These are phyloP conservation scores for Panus rudis DNA, from an alignment of 768 basidiomycete genomes.

Conservation along the genomic window DNA sequence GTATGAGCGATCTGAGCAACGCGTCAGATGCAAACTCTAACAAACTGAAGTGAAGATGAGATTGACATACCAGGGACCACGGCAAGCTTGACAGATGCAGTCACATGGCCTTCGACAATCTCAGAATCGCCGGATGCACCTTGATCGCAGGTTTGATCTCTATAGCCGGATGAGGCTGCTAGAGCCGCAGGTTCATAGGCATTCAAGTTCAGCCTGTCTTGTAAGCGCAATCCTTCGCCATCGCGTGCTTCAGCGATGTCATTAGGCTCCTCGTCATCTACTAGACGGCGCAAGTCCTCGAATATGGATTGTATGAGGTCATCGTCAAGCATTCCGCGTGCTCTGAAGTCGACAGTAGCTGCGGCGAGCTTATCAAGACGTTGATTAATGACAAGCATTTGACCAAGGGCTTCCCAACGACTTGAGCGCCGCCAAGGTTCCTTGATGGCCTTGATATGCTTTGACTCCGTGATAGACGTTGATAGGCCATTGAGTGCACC, in stretches of 20 bases:
- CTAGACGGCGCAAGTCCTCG: constrained; percentile 11
- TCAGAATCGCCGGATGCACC: too few relatives aligned
- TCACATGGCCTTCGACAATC: too few relatives aligned
- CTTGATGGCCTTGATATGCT: constrained; percentile 17
- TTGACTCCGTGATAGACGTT: constrained; percentile 17
- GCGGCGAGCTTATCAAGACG: constrained; percentile 18
- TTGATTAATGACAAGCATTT: constrained; percentile 15
- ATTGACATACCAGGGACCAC: too few relatives aligned
- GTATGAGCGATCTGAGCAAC: constrained; percentile 5
- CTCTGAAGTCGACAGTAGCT: constrained; percentile 9
- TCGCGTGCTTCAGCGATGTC: constrained; percentile 19
- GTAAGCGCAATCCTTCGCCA: too few relatives aligned
- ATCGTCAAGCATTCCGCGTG: constrained; percentile 7
- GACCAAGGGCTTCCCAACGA: constrained; percentile 10
- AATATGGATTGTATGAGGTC: constrained; percentile 9
- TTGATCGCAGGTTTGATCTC: neutral
- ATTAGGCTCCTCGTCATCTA: too few relatives aligned
- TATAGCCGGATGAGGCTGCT: too few relatives aligned
- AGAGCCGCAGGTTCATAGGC: too few relatives aligned
- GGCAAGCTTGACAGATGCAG: too few relatives aligned
- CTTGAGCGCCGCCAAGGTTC: constrained; percentile 16
- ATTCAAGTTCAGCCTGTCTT: too few relatives aligned
- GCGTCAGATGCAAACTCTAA: too few relatives aligned
- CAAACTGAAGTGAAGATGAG: too few relatives aligned
- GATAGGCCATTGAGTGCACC: constrained; percentile 16